Conservation (phyloP, 2,329 filamentous ascomycete species). For the Trematosphaeria pertusa region DNA sequence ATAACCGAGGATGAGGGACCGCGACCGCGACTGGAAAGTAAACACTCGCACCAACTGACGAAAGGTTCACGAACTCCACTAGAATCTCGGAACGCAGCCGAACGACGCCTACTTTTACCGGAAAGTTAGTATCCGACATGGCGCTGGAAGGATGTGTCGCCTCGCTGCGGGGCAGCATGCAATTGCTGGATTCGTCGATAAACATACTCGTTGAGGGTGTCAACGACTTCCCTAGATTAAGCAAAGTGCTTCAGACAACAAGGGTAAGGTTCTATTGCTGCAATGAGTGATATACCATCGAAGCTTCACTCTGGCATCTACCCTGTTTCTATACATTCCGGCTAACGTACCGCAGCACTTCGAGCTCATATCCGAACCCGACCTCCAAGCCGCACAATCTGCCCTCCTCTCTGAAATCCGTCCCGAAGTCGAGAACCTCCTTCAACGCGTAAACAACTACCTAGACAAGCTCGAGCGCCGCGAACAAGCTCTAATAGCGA, state of each 20-base stretch:
- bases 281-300: background rate
- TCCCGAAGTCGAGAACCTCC: constrained; percentile 81
- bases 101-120: constrained; percentile 42
- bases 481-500: constrained; percentile 82
- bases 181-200: constrained; percentile 68
- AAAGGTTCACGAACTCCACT: background rate
- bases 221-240: constrained; percentile 67
- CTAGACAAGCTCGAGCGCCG: constrained; percentile 82
- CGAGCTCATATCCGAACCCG: constrained; percentile 86
- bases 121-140: no score
- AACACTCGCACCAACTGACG: background rate
- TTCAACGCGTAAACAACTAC: constrained; percentile 82
- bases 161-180: constrained; percentile 66
- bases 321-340: background rate
- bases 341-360: constrained; percentile 70
- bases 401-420: constrained; percentile 87
- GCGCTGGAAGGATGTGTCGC: constrained; percentile 66
- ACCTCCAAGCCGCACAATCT: constrained; percentile 80
- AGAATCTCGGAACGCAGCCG: no score
- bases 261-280: constrained; percentile 62
- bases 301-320: no score
- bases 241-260: constrained; percentile 69
- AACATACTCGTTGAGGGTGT: constrained; percentile 68
- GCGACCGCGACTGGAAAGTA: constrained; percentile 3
- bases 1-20: constrained; percentile 5